A percentile compares a stretch with the other conserved stretches of the same genome.
phyloP scores from a whole-genome alignment of 1,139 yeast species.

The Protomyces macrosporus region DNA sequence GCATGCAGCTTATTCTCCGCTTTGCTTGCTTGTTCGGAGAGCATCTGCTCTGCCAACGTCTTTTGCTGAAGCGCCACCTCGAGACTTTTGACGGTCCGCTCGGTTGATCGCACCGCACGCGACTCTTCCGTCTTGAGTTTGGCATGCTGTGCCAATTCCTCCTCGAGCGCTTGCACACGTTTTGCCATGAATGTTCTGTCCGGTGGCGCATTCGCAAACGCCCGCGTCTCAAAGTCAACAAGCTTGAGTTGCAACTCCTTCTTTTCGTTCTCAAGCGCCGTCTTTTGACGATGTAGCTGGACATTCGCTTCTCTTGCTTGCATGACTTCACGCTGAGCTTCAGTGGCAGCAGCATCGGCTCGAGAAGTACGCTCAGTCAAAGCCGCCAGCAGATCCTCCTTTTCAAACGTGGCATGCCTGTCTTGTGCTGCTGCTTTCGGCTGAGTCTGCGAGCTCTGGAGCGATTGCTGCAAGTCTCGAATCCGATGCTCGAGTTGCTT shows the following conservation, averaged over 20 bases:
- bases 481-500: constrained; percentile 39
- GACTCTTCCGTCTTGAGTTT: constrained; percentile 39
- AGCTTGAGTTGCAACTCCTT: constrained; percentile 37
- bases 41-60: constrained; percentile 33
- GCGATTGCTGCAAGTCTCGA: constrained; percentile 36
- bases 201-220: constrained; percentile 7
- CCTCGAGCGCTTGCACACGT: constrained; percentile 39
- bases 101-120: constrained; percentile 37
- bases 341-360: constrained; percentile 27
- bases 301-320: constrained; percentile 36
- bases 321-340: constrained; percentile 34
- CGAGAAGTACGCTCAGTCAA: constrained; percentile 30
- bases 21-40: constrained; percentile 38
- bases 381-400: constrained; percentile 26
- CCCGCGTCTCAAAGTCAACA: constrained; percentile 37
- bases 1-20: constrained; percentile 41
- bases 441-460: constrained; percentile 32
- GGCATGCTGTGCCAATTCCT: constrained; percentile 40
- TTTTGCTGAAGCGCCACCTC: constrained; percentile 34
- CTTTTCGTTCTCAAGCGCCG: constrained; percentile 36
- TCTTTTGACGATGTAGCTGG: constrained; percentile 33
- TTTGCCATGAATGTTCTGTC: constrained; percentile 19
- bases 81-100: constrained; percentile 37
- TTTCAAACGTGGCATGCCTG: constrained; percentile 2
- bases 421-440: constrained; percentile 21